A percentile compares a stretch with the other conserved stretches of the same genome.
phyloP scores from a whole-genome alignment of 352 stramenopile genomes.

The Pythium phragmitis region DNA sequence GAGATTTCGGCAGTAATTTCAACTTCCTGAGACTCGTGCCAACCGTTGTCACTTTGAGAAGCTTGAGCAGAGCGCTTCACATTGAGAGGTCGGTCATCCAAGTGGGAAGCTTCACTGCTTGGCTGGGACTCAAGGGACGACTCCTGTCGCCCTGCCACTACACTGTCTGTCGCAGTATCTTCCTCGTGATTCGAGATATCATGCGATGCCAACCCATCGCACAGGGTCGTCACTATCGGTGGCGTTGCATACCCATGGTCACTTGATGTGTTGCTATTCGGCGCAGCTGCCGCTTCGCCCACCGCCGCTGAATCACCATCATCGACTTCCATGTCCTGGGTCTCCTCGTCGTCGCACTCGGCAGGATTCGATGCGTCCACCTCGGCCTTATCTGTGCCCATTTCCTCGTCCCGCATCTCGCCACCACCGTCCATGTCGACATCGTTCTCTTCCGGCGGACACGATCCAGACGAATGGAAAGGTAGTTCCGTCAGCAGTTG shows the following conservation, averaged over 20 bases:
- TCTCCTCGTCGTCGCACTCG: not conserved
- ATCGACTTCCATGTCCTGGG: slow-evolving; percentile 1
- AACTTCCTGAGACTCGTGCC: not conserved
- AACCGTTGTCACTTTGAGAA: not conserved
- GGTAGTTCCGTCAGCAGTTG: slow-evolving; percentile 46
- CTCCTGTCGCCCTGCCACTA: not conserved
- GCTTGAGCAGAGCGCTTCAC: not conserved
- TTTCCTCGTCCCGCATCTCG: not conserved
- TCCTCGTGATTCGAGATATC: slow-evolving; percentile 13
- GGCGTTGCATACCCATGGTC: not conserved
- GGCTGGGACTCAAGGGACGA: not conserved
- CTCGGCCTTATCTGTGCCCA: not conserved
- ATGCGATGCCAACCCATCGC: slow-evolving; percentile 16
- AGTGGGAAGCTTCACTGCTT: not conserved
- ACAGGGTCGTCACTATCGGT: slow-evolving; percentile 11
- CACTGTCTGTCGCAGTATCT: not conserved
- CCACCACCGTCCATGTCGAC: slow-evolving; percentile 1
- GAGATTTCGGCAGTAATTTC: not conserved
- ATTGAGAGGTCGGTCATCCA: slow-evolving; percentile 18
- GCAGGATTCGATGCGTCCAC: not conserved
- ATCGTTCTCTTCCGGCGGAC: slow-evolving; percentile 2
- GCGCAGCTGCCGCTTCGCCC: not conserved
- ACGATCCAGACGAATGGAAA: slow-evolving; percentile 25
- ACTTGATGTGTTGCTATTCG: not conserved
- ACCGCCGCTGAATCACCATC: not conserved